Evolutionary conservation across 2,329 filamentous ascomycete species (phyloP).

Genomic region (Sordariomycetes sp.): DNA sequence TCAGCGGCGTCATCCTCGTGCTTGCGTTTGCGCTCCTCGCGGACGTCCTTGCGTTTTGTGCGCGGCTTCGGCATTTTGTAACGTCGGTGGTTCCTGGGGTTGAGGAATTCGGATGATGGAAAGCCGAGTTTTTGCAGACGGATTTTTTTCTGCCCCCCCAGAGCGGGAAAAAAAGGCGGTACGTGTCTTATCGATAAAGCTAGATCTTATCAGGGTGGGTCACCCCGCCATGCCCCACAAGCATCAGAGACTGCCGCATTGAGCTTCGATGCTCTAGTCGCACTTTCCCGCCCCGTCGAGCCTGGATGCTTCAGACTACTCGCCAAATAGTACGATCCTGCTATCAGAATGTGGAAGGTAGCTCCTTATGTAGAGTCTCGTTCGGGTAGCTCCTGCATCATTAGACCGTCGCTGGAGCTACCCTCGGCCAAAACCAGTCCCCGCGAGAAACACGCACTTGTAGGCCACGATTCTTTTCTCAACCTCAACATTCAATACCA

Average conservation of each 20-base stretch:
- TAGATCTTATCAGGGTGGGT: conserved; percentile 4
- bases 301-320: too few species aligned
- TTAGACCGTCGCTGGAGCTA: too few species aligned
- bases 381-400: too few species aligned
- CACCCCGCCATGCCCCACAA: neutral
- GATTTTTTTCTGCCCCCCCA: neutral
- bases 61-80: conserved; percentile 27
- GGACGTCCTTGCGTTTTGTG: conserved; percentile 23
- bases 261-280: neutral
- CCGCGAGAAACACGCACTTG: too few species aligned
- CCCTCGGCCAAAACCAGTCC: too few species aligned
- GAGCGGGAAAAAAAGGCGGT: neutral
- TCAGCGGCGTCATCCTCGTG: conserved; percentile 14
- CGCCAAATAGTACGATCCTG: too few species aligned
- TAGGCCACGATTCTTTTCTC: too few species aligned
- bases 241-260: too few species aligned
- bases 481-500: too few species aligned
- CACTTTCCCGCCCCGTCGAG: neutral
- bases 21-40: conserved; percentile 27
- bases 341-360: too few species aligned
- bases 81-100: neutral
- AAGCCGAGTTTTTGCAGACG: neutral
- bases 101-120: neutral
- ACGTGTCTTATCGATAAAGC: neutral
- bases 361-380: too few species aligned